Percentiles rank a stretch among this genome's conserved stretches.
Conservation (phyloP, 208 protist species). For the Endotrypanum monterogeii region DNA sequence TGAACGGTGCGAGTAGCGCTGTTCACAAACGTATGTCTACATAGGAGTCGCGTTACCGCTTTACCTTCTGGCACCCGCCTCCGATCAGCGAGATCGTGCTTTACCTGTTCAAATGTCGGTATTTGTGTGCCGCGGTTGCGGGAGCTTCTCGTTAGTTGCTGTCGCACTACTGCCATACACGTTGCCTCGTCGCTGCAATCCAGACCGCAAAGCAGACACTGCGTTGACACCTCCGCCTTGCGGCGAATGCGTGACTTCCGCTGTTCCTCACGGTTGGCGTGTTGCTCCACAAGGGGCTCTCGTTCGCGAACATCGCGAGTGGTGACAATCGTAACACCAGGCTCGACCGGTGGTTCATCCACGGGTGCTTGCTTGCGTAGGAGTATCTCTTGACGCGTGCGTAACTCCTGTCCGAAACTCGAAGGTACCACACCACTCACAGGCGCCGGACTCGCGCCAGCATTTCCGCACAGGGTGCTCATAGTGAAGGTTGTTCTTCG, state of each 20-base stretch:
- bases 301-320: constrained; percentile 53
- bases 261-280: constrained; percentile 57
- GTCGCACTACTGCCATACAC: constrained; percentile 49
- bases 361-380: constrained; percentile 25
- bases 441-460: constrained; percentile 19
- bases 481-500: constrained; percentile 64
- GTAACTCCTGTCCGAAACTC: constrained; percentile 37
- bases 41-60: constrained; percentile 47
- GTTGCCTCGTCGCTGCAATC: constrained; percentile 51
- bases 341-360: constrained; percentile 34
- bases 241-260: constrained; percentile 74
- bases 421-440: constrained; percentile 56
- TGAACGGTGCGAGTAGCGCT: constrained; percentile 49
- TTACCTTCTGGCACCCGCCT: constrained; percentile 27
- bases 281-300: constrained; percentile 59
- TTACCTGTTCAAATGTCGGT: constrained; percentile 56
- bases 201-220: constrained; percentile 76
- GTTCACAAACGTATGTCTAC: constrained; percentile 69
- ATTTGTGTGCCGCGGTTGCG: constrained; percentile 61
- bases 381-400: constrained; percentile 42
- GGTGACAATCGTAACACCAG: constrained; percentile 40
- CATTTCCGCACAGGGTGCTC: constrained; percentile 26
- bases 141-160: constrained; percentile 55
- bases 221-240: constrained; percentile 50
- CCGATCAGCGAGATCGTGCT: constrained; percentile 52